Evolutionary conservation across 2,329 filamentous ascomycete species (phyloP), one percentile per base, ranked within the genome.

Genomic region (Alternaria arbusti): DNA sequence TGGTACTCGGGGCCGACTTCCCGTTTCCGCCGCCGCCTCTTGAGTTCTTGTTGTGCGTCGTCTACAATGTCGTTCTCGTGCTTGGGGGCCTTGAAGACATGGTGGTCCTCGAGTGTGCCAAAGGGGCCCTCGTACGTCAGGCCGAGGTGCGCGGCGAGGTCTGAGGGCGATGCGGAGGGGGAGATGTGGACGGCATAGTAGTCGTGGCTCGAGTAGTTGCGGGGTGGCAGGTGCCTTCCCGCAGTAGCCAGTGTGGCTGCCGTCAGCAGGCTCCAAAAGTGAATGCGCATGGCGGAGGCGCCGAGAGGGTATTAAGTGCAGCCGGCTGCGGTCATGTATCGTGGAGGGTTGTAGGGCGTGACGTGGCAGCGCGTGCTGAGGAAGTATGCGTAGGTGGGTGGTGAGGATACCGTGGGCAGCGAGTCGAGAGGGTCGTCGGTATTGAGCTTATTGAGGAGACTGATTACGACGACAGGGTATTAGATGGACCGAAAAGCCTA

Each of bases 101-200:
- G 90, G 79, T 98, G 95, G 77, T 91, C 87, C 50, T 87, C 83
- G 44, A 99, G 86, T 74, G 92, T 88, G 69, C 92, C 91, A 17
- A 98, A 85, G 50, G 88, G 88, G 40, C 95, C 95, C 73, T 97
- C 92, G 79, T 97, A 90, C 47, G 87, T 85, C 51, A 97, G 84
- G 20, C 92, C 93, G 9, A 99, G 84, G 22, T 88, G 86, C 49
- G 84, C 82, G 26, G 94, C 94, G 67, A 97, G 85, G 44, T 90
- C 85, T 23, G 86, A 82, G 15, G 94, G 93, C 13, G 88, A 85
- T 7, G 87, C 84, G 40, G 86, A 84, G 12, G 87, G 82, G 63
- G 91, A 88, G 74, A 99, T 87, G 70, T 97, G 92, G 50, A 99
- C 85, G 68, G 96, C 94, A 79, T 98, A 97, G 82, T 97, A 98